These are phyloP conservation scores for Daedalea quercina DNA, from an alignment of 768 basidiomycete species.

Conservation along the genomic window DNA sequence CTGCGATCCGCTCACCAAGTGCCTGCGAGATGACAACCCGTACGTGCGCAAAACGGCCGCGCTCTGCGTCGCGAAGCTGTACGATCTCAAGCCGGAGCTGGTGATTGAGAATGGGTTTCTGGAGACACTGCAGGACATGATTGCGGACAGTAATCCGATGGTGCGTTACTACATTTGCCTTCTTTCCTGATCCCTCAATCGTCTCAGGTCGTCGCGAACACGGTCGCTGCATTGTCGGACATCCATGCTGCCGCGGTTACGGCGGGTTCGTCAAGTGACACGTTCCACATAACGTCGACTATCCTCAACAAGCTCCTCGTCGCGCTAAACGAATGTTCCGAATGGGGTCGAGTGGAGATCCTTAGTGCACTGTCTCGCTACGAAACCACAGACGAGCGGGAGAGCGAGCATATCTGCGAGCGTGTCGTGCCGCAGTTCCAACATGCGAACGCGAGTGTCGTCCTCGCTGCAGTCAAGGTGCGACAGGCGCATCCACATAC, in stretches of 20 bases:
- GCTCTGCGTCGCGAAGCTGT: slow-evolving; percentile 93
- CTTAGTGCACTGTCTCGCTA: slow-evolving; percentile 84
- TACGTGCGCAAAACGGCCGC: slow-evolving; percentile 99
- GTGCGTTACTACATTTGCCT: slow-evolving; percentile 35
- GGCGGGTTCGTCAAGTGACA: slow-evolving; percentile 52
- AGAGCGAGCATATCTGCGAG: slow-evolving; percentile 98
- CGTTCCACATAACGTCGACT: slow-evolving; percentile 77
- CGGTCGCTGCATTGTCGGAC: slow-evolving; percentile 87
- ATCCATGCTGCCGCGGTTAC: slow-evolving; percentile 73
- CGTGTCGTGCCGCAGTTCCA: slow-evolving; percentile 98
- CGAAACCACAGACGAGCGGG: slow-evolving; percentile 78
- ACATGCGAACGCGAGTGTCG: slow-evolving; percentile 93
- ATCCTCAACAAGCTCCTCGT: slow-evolving; percentile 88
- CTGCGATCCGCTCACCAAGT: slow-evolving; percentile 90
- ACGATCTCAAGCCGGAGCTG: slow-evolving; percentile 93
- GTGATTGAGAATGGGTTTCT: slow-evolving; percentile 95
- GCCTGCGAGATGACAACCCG: slow-evolving; percentile 91
- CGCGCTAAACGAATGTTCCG: slow-evolving; percentile 95
- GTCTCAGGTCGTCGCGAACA: slow-evolving; percentile 90
- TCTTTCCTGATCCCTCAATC: background rate
- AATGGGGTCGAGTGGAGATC: slow-evolving; percentile 97
- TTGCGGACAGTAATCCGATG: slow-evolving; percentile 96
- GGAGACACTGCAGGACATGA: slow-evolving; percentile 84
- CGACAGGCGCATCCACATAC: too few relatives aligned
- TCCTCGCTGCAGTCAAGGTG: slow-evolving; percentile 94